Conservation (phyloP, 345 rosid species). For the Mangifera indica region DNA sequence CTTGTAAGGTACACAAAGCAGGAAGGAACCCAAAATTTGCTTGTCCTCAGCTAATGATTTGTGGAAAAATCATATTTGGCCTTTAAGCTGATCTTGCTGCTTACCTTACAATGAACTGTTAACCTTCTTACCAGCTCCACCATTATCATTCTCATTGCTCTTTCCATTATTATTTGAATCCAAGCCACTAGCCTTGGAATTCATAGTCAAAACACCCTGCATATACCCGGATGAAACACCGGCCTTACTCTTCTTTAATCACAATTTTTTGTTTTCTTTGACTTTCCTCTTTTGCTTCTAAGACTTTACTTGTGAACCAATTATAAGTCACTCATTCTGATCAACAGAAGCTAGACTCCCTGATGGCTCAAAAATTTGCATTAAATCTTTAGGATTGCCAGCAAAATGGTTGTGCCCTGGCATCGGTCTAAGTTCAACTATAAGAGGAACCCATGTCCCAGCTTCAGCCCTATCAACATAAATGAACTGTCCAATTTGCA, state of each 20-base stretch:
- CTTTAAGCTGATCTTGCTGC: slow-evolving; percentile 43
- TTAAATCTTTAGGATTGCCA: slow-evolving; percentile 87
- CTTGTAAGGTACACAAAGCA: too few relatives aligned
- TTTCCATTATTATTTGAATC: slow-evolving; percentile 39
- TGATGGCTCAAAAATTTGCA: slow-evolving; percentile 77
- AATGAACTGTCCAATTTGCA: slow-evolving; percentile 86
- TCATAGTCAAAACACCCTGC: slow-evolving; percentile 58
- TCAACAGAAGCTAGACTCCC: slow-evolving; percentile 39
- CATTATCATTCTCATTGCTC: slow-evolving; percentile 24
- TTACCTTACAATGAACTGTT: too few relatives aligned
- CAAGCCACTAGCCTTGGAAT: slow-evolving; percentile 32
- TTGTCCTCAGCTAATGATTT: background rate
- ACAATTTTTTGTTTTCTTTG: slow-evolving; percentile 54
- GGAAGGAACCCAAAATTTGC: too few relatives aligned
- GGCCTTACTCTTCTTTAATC: slow-evolving; percentile 80
- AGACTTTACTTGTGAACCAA: slow-evolving; percentile 30
- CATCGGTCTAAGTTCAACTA: slow-evolving; percentile 74
- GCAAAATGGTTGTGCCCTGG: slow-evolving; percentile 79
- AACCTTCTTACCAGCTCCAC: slow-evolving; percentile 41
- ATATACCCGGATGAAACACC: slow-evolving; percentile 80
- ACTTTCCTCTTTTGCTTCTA: slow-evolving; percentile 46
- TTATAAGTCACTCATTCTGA: slow-evolving; percentile 17
- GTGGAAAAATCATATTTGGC: slow-evolving; percentile 52
- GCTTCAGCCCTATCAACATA: slow-evolving; percentile 69
- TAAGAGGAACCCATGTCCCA: slow-evolving; percentile 78